These are phyloP conservation scores for Cryptosporidium andersoni DNA, from an alignment of 169 alveolate genomes.

Conservation along the genomic window DNA sequence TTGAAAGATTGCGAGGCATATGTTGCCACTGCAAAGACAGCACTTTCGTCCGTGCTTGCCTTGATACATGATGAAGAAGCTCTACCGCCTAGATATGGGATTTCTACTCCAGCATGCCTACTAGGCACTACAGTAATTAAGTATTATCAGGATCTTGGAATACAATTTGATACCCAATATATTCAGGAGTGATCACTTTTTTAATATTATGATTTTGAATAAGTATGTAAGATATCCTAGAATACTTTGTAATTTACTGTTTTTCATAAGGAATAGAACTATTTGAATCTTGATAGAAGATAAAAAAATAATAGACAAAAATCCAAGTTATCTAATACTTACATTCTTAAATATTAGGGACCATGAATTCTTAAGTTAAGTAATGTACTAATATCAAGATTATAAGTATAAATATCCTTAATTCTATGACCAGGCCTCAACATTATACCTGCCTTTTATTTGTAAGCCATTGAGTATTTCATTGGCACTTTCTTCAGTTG, in stretches of 20 bases:
- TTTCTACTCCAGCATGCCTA: constrained; percentile 38
- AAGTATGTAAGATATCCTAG: too few relatives aligned
- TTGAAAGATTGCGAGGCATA: constrained; percentile 35
- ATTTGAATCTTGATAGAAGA: too few relatives aligned
- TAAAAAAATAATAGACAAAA: too few relatives aligned
- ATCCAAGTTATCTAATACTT: too few relatives aligned
- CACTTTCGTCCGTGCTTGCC: constrained; percentile 25
- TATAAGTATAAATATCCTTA: neutral
- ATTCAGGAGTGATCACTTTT: neutral
- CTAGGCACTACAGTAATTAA: constrained; percentile 39
- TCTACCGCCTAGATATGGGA: constrained; percentile 59
- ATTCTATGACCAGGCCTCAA: constrained; percentile 71
- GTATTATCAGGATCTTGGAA: constrained; percentile 52
- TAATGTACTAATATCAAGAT: too few relatives aligned
- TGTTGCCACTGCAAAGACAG: constrained; percentile 10
- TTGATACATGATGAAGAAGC: constrained; percentile 18
- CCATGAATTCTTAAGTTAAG: too few relatives aligned
- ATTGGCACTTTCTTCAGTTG: constrained; percentile 65
- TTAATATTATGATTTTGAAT: too few relatives aligned
- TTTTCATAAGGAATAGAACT: too few relatives aligned
- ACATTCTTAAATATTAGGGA: too few relatives aligned
- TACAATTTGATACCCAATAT: constrained; percentile 52
- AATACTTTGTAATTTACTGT: too few relatives aligned
- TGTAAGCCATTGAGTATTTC: constrained; percentile 34
- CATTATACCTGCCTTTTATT: constrained; percentile 72